Percentiles rank a stretch among this genome's conserved stretches.
Conservation (phyloP, 75 land plant species). For the Cupressus sempervirens region DNA sequence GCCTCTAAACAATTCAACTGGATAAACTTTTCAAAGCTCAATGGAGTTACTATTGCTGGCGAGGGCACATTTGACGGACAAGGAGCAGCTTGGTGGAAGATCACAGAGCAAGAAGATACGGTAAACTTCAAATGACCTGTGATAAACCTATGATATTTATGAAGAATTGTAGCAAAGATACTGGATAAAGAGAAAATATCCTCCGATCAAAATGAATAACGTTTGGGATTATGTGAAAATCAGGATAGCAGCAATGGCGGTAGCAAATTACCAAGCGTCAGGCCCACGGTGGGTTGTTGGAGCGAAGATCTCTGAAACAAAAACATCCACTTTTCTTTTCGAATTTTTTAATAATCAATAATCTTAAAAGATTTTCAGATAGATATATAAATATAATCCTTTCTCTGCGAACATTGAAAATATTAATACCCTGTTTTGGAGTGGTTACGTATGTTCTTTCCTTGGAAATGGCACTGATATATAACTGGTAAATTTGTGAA, state of each 20-base stretch:
- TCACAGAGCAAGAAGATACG: not conserved
- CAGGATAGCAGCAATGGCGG: not conserved
- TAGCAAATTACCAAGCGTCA: not conserved
- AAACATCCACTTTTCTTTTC: not conserved
- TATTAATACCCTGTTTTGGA: too few species aligned
- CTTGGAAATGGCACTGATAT: too few species aligned
- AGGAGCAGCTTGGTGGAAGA: conserved; percentile 52
- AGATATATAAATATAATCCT: too few species aligned
- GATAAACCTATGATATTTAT: too few species aligned
- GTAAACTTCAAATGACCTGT: not conserved
- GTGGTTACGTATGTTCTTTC: too few species aligned
- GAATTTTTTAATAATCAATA: too few species aligned
- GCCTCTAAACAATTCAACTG: conserved; percentile 46
- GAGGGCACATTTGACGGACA: conserved; percentile 55
- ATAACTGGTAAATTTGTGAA: conserved; percentile 8
- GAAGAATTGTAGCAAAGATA: too few species aligned
- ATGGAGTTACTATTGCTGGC: conserved; percentile 54
- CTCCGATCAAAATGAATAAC: not conserved
- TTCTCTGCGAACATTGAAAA: too few species aligned
- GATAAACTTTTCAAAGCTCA: conserved; percentile 59
- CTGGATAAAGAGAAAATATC: too few species aligned
- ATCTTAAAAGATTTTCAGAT: not conserved
- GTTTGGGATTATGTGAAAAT: not conserved
- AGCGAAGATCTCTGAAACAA: not conserved
- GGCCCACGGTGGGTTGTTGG: conserved; percentile 9